phyloP scores from a whole-genome alignment of 257 asterid species.

The Salvia splendens region DNA sequence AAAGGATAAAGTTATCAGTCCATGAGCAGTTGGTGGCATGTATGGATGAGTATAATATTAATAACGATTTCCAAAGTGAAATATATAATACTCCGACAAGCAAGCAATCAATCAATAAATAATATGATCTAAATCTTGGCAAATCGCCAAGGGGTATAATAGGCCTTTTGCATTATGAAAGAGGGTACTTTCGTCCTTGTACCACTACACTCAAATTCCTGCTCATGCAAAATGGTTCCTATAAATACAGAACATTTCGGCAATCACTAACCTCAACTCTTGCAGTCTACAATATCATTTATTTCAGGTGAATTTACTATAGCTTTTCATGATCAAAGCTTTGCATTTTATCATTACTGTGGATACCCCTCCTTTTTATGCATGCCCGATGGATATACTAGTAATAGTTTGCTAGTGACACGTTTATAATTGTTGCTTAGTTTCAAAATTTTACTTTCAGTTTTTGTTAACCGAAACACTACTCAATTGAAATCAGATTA shows the following conservation, averaged over 20 bases:
- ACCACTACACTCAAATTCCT: background rate
- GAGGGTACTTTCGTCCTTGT: conserved; percentile 37
- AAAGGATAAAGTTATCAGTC: too few species aligned
- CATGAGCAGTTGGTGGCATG: too few species aligned
- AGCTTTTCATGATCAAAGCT: background rate
- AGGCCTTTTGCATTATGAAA: background rate
- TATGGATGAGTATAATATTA: too few species aligned
- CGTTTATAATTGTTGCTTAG: background rate
- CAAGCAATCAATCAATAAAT: too few species aligned
- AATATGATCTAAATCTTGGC: too few species aligned
- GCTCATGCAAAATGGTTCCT: conserved; percentile 12
- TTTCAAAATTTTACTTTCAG: too few species aligned
- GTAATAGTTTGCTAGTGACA: background rate
- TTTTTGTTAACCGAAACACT: background rate
- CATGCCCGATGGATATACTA: background rate
- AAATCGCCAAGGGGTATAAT: too few species aligned
- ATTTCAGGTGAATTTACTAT: conserved; percentile 32
- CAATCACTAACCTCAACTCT: background rate
- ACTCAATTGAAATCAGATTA: conserved; percentile 4
- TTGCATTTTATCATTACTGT: background rate
- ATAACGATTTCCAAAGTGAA: too few species aligned
- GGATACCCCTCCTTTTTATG: conserved; percentile 7
- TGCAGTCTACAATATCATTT: conserved; percentile 17
- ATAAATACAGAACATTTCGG: conserved; percentile 27
- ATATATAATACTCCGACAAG: too few species aligned